phyloP scores from a whole-genome alignment of 805 yeast genomes.

The Pichia occidentalis region DNA sequence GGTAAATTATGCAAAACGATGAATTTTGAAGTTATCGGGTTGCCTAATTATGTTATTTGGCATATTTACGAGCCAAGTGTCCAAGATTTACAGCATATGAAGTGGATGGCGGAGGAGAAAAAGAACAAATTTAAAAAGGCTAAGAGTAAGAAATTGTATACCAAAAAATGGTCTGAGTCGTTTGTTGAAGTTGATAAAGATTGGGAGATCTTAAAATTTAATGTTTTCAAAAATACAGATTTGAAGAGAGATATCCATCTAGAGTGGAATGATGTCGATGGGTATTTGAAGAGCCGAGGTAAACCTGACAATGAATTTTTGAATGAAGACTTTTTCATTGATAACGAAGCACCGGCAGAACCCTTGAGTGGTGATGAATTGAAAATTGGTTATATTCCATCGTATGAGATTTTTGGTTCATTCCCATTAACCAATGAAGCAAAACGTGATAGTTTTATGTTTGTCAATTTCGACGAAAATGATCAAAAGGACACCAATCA shows the following conservation, averaged over 20 bases:
- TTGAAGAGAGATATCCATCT: slow-evolving; percentile 44
- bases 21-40: slow-evolving; percentile 82
- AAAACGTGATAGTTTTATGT: slow-evolving; percentile 25
- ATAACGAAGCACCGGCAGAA: slow-evolving; percentile 10
- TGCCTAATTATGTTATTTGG: slow-evolving; percentile 95
- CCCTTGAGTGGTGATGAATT: slow-evolving; percentile 11
- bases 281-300: slow-evolving; percentile 24
- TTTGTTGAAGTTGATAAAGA: slow-evolving; percentile 69
- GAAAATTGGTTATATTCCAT: slow-evolving; percentile 15
- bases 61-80: slow-evolving; percentile 93
- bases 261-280: slow-evolving; percentile 68
- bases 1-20: slow-evolving; percentile 82
- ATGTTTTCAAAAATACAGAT: slow-evolving; percentile 74
- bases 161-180: slow-evolving; percentile 71
- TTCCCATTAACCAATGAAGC: slow-evolving; percentile 29
- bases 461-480: slow-evolving; percentile 27
- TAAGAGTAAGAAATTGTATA: slow-evolving; percentile 59
- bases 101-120: slow-evolving; percentile 83
- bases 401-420: slow-evolving; percentile 22
- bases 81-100: slow-evolving; percentile 80
- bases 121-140: slow-evolving; percentile 55
- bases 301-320: slow-evolving; percentile 14
- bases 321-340: slow-evolving; percentile 10
- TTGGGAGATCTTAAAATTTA: slow-evolving; percentile 65
- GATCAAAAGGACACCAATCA: slow-evolving; percentile 11